These are phyloP conservation scores for Globisporangium nunn DNA, from an alignment of 352 stramenopile genomes.

Conservation along the genomic window DNA sequence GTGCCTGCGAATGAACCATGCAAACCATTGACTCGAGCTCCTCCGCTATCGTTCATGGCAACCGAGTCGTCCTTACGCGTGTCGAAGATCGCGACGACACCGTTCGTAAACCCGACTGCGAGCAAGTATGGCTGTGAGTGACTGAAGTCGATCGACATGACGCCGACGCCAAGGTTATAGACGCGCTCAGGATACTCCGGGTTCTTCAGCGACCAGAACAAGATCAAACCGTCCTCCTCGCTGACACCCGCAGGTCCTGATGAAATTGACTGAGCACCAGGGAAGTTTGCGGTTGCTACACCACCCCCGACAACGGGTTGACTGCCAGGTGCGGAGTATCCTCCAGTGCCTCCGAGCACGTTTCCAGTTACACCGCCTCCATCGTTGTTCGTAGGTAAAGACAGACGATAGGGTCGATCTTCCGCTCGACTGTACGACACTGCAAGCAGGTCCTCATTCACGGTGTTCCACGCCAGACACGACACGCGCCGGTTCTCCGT, in stretches of 20 bases:
- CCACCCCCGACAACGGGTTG: background rate
- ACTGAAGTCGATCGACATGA: slow-evolving; percentile 89
- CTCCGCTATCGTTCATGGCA: background rate
- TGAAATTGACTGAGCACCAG: too few relatives aligned
- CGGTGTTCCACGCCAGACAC: slow-evolving; percentile 82
- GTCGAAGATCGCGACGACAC: slow-evolving; percentile 89
- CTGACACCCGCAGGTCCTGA: background rate
- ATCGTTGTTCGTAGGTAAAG: too few relatives aligned
- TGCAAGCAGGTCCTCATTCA: slow-evolving; percentile 86
- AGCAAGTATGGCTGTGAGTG: slow-evolving; percentile 81
- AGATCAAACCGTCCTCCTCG: slow-evolving; percentile 64
- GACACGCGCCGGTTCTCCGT: slow-evolving; percentile 53
- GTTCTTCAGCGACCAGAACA: slow-evolving; percentile 93
- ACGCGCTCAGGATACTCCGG: slow-evolving; percentile 89
- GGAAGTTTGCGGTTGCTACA: too few relatives aligned
- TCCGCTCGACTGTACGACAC: slow-evolving; percentile 73
- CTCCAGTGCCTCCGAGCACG: slow-evolving; percentile 3
- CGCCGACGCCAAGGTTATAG: slow-evolving; percentile 62
- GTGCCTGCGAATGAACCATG: background rate
- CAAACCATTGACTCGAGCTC: background rate
- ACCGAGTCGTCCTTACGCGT: slow-evolving; percentile 56
- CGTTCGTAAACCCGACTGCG: slow-evolving; percentile 86
- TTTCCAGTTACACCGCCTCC: background rate
- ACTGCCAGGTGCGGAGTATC: background rate
- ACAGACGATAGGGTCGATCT: background rate